These are phyloP conservation scores for Lachnellula arida DNA, from an alignment of 2,329 filamentous ascomycete species.

Conservation along the genomic window DNA sequence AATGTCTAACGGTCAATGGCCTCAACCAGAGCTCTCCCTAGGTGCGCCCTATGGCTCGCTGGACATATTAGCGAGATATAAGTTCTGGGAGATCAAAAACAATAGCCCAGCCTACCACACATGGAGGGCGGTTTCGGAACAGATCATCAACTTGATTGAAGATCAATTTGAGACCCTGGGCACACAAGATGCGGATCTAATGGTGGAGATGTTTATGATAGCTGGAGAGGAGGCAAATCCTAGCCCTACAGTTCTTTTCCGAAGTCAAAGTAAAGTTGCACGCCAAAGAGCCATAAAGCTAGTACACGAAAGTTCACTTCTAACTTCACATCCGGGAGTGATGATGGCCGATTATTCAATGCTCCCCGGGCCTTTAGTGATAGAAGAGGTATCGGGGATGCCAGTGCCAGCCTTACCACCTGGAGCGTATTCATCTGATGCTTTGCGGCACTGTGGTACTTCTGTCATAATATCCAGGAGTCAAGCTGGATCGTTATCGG, in stretches of 20 bases:
- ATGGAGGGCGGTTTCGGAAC: conserved; percentile 11
- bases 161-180: conserved; percentile 11
- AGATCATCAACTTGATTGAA: conserved; percentile 9
- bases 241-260: conserved; percentile 15
- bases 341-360: conserved; percentile 10
- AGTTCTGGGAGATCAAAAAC: conserved; percentile 16
- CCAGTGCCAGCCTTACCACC: conserved; percentile 4
- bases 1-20: conserved; percentile 32
- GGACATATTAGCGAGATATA: conserved; percentile 6
- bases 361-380: conserved; percentile 3
- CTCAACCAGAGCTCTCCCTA: conserved; percentile 36
- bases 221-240: conserved; percentile 2
- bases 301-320: conserved; percentile 7
- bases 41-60: conserved; percentile 5
- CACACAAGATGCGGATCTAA: conserved; percentile 11
- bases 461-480: conserved; percentile 6
- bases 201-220: conserved; percentile 18
- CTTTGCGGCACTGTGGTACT: conserved; percentile 9
- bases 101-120: conserved; percentile 15
- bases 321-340: conserved; percentile 9
- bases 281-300: conserved; percentile 14
- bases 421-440: conserved; percentile 9
- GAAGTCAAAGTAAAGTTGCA: conserved; percentile 9
- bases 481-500: not conserved
- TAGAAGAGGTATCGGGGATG: conserved; percentile 4